These are phyloP conservation scores for Epichloe sp. DNA, from an alignment of 2,329 filamentous ascomycete species.

Conservation along the genomic window DNA sequence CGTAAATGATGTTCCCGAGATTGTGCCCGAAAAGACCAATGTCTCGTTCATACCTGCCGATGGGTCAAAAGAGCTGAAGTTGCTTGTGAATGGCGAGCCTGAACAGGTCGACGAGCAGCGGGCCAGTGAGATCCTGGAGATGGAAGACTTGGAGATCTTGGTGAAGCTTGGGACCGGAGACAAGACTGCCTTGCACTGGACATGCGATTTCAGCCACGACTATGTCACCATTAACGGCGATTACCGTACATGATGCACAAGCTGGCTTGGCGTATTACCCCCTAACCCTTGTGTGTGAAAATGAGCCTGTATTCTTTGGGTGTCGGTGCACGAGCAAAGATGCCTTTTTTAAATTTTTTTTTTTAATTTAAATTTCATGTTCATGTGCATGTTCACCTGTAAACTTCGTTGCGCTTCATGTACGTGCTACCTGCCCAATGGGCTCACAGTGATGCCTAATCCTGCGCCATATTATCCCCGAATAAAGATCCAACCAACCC, in stretches of 20 bases:
- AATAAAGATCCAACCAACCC: slow-evolving; percentile 1
- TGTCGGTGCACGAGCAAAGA: too few species aligned
- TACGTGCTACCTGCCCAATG: too few species aligned
- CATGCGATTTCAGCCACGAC: slow-evolving; percentile 77
- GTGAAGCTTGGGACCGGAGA: slow-evolving; percentile 58
- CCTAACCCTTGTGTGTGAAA: too few species aligned
- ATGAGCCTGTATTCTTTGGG: too few species aligned
- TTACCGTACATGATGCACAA: slow-evolving; percentile 40
- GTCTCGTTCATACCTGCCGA: slow-evolving; percentile 70
- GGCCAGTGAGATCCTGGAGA: slow-evolving; percentile 64
- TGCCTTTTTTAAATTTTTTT: too few species aligned
- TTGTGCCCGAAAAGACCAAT: slow-evolving; percentile 57
- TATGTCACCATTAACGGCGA: slow-evolving; percentile 59
- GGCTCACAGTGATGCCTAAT: too few species aligned
- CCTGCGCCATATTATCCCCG: not conserved
- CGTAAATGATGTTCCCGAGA: slow-evolving; percentile 46
- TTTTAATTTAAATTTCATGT: too few species aligned
- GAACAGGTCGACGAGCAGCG: slow-evolving; percentile 64
- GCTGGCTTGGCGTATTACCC: too few species aligned
- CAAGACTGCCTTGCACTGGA: slow-evolving; percentile 64
- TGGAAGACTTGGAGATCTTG: slow-evolving; percentile 67
- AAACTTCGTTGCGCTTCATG: too few species aligned
- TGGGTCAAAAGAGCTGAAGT: slow-evolving; percentile 61
- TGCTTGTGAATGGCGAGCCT: slow-evolving; percentile 69
- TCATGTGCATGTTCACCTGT: too few species aligned